These are phyloP conservation scores for Blastomyces silverae DNA, from an alignment of 2,329 filamentous ascomycete genomes.

Conservation along the genomic window DNA sequence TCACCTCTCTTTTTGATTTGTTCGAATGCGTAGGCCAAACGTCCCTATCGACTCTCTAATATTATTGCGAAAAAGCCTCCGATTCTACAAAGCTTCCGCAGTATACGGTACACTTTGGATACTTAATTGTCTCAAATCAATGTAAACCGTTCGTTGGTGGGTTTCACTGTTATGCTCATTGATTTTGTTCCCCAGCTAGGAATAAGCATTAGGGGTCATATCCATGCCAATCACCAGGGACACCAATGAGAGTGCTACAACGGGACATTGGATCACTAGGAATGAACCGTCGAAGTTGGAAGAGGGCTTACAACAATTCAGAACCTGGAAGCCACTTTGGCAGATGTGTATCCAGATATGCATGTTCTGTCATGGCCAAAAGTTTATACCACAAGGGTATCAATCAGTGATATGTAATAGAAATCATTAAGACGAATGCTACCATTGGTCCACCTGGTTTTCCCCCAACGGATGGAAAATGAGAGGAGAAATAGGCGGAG, in stretches of 20 bases:
- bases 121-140: background rate
- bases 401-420: background rate
- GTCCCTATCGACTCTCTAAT: background rate
- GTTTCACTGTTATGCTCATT: background rate
- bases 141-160: no score
- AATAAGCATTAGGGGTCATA: background rate
- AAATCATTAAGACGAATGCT: background rate
- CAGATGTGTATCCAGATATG: background rate
- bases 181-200: background rate
- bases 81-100: background rate
- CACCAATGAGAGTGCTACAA: background rate
- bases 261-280: background rate
- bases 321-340: background rate
- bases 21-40: background rate
- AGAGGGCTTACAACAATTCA: background rate
- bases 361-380: background rate
- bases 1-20: background rate
- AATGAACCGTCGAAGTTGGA: background rate
- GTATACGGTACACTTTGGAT: background rate
- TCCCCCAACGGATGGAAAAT: background rate
- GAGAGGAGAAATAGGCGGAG: background rate
- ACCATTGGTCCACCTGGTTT: background rate
- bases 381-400: background rate
- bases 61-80: background rate
- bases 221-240: background rate